These are phyloP conservation scores for Boletus huronensis DNA, from an alignment of 768 basidiomycete species.

Conservation along the genomic window DNA sequence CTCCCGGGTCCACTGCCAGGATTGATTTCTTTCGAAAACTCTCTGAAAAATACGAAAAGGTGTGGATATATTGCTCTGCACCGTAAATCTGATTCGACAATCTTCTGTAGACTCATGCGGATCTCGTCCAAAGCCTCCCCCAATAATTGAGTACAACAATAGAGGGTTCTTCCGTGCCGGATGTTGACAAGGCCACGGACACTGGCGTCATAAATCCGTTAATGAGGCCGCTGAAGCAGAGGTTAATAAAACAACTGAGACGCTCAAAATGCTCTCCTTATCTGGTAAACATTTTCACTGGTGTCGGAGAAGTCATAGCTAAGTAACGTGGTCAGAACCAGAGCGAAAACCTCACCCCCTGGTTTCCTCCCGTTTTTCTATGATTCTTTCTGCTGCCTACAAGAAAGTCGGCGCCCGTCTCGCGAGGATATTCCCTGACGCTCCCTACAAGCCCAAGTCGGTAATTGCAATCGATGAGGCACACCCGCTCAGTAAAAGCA, in stretches of 20 bases:
- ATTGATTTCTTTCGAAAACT: not conserved
- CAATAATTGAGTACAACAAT: not conserved
- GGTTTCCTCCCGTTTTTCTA: not conserved
- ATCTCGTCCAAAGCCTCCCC: not conserved
- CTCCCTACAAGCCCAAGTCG: not conserved
- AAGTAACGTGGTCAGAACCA: not conserved
- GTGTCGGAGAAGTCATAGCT: not conserved
- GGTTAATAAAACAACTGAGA: not conserved
- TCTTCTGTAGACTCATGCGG: not conserved
- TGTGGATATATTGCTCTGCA: not conserved
- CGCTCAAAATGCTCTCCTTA: not conserved
- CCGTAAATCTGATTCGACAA: too few species aligned
- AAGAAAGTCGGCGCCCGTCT: not conserved
- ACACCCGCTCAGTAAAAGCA: not conserved
- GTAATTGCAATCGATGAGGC: not conserved
- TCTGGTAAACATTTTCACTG: not conserved
- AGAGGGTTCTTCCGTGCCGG: not conserved
- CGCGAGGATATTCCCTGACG: not conserved
- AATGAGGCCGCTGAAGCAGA: not conserved
- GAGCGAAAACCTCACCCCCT: not conserved
- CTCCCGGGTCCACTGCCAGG: not conserved
- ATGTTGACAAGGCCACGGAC: not conserved
- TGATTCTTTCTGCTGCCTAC: not conserved
- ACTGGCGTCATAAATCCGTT: not conserved
- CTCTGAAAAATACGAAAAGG: not conserved